These are phyloP conservation scores for Hemileccinum rubropunctum DNA, from an alignment of 768 basidiomycete species.

Conservation along the genomic window DNA sequence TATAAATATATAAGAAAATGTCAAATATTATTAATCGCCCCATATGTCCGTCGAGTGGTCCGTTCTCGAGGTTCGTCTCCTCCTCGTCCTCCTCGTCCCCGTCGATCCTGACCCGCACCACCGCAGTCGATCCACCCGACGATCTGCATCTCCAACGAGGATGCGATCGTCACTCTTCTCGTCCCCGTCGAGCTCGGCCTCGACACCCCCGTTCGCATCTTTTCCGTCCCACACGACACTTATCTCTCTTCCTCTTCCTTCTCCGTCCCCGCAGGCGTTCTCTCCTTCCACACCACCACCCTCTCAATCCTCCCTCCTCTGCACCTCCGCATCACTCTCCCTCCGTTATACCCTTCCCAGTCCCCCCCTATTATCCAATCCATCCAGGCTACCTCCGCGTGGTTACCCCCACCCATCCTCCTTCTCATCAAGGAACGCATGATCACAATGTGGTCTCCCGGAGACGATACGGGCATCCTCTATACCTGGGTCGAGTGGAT, in stretches of 20 bases:
- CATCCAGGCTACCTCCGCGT: constrained; percentile 54
- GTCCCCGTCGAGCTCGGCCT: constrained; percentile 62
- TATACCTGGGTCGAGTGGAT: constrained; percentile 75
- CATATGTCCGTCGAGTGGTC: constrained; percentile 18
- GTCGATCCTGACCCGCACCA: constrained; percentile 8
- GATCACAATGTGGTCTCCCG: constrained; percentile 50
- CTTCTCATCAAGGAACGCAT: constrained; percentile 40
- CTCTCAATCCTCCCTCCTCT: constrained; percentile 62
- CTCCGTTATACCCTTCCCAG: constrained; percentile 52
- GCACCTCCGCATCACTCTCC: constrained; percentile 52
- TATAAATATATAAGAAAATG: neutral
- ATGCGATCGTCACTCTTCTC: constrained; percentile 36
- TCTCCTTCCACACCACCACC: constrained; percentile 14
- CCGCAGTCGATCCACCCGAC: constrained; percentile 77
- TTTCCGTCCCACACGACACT: too few relatives aligned
- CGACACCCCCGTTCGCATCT: constrained; percentile 41
- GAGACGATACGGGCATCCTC: constrained; percentile 52
- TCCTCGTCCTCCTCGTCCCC: neutral
- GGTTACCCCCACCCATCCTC: constrained; percentile 44
- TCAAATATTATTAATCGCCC: constrained; percentile 8
- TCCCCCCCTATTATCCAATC: constrained; percentile 53
- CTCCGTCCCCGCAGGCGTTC: constrained; percentile 12
- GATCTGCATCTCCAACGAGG: constrained; percentile 46
- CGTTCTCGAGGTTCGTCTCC: constrained; percentile 26
- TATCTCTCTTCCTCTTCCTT: too few relatives aligned